phyloP scores from a whole-genome alignment of 2,329 filamentous ascomycete genomes.

The Claviceps pusilla region DNA sequence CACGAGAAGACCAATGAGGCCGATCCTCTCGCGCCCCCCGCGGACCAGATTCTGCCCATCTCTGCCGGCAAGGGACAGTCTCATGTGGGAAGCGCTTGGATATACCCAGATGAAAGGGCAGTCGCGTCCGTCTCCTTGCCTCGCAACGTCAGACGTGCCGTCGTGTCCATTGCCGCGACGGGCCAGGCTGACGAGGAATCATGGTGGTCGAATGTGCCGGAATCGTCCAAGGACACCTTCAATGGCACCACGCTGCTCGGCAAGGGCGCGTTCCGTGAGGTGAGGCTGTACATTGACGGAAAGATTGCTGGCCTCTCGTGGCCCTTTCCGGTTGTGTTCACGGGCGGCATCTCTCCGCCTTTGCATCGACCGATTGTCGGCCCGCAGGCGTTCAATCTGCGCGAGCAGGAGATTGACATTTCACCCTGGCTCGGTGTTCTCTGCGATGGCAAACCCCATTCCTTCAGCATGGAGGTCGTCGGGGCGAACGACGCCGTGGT shows the following conservation, averaged over 20 bases:
- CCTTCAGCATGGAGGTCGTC: conserved; percentile 51
- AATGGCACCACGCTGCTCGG: conserved; percentile 44
- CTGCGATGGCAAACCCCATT: conserved; percentile 49
- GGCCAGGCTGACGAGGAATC: conserved; percentile 68
- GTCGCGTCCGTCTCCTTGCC: conserved; percentile 47
- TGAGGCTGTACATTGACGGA: conserved; percentile 62
- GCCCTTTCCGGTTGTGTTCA: conserved; percentile 74
- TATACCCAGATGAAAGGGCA: conserved; percentile 47
- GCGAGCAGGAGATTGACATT: conserved; percentile 70
- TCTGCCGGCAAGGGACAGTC: conserved; percentile 35
- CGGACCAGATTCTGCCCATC: conserved; percentile 54
- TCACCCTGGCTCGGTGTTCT: conserved; percentile 59
- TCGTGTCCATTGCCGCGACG: conserved; percentile 62
- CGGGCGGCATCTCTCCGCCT: conserved; percentile 61
- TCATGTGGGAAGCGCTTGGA: conserved; percentile 46
- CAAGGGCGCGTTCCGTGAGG: conserved; percentile 60
- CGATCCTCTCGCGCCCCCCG: conserved; percentile 19
- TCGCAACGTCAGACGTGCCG: conserved; percentile 49
- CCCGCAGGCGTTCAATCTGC: conserved; percentile 62
- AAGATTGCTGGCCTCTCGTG: conserved; percentile 58
- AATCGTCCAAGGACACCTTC: conserved; percentile 46
- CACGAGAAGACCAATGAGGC: conserved; percentile 11
- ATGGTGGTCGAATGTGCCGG: conserved; percentile 68
- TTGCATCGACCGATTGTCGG: conserved; percentile 69
- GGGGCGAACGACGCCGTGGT: conserved; percentile 45